These are phyloP conservation scores for Penicillium verrucosum DNA, from an alignment of 2,329 filamentous ascomycete species.

Conservation along the genomic window DNA sequence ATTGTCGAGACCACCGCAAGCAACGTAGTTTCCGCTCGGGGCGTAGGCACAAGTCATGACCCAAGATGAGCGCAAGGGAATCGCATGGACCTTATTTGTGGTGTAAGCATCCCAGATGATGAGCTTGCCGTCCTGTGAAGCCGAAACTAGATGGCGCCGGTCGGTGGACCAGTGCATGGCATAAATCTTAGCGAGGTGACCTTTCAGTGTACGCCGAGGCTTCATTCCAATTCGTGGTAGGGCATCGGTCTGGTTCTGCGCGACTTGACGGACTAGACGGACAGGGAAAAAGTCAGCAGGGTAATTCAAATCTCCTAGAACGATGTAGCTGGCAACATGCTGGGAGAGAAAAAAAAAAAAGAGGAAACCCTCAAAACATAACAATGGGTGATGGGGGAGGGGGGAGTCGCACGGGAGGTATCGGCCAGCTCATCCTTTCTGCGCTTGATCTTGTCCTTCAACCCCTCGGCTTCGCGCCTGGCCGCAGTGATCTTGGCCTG, in stretches of 20 bases:
- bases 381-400: conserved; percentile 10
- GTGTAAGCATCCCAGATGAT: conserved; percentile 99
- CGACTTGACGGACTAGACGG: conserved; percentile 77
- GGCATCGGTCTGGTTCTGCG: conserved; percentile 85
- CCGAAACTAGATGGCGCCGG: conserved; percentile 91
- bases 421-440: conserved; percentile 99
- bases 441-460: conserved; percentile 98
- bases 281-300: conserved; percentile 25
- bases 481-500: conserved; percentile 90
- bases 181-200: conserved; percentile 98
- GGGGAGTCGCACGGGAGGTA: conserved; percentile 76
- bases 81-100: conserved; percentile 98
- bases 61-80: conserved; percentile 95
- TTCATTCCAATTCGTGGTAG: conserved; percentile 96
- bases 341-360: not conserved
- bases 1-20: conserved; percentile 97
- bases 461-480: conserved; percentile 91
- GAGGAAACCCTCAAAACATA: not conserved
- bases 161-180: conserved; percentile 99
- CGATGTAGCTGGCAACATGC: not conserved
- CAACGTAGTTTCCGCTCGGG: conserved; percentile 96
- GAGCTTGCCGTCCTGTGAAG: conserved; percentile 97
- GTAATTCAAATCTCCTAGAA: not conserved
- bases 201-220: conserved; percentile 93
- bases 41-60: conserved; percentile 99